These are phyloP conservation scores for Mycena galericulata DNA, from an alignment of 768 basidiomycete species.

Conservation along the genomic window DNA sequence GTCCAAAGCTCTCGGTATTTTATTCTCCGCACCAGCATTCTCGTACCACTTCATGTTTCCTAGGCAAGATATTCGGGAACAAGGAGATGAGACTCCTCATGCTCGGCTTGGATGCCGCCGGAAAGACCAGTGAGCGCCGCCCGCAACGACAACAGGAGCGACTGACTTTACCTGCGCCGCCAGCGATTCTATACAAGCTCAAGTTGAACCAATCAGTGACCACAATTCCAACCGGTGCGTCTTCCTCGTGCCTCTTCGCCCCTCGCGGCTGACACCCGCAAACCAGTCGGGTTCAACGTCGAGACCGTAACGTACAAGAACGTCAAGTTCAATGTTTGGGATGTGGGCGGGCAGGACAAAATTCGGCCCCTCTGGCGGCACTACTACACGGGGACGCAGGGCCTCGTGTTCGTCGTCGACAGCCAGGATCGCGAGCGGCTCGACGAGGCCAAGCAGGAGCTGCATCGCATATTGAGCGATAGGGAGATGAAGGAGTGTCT, in stretches of 20 bases:
- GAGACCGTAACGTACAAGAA: conserved; percentile 99
- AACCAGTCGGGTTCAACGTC: conserved; percentile 95
- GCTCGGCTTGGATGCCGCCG: conserved; percentile 97
- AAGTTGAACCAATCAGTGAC: conserved; percentile 99
- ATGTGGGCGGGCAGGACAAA: conserved; percentile 99
- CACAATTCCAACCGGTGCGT: conserved; percentile 93
- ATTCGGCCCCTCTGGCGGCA: conserved; percentile 98
- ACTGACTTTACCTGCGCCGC: conserved; percentile 24
- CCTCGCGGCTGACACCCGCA: conserved; percentile 9
- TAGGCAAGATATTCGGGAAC: conserved; percentile 96
- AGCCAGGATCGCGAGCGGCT: conserved; percentile 95
- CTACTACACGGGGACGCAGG: conserved; percentile 99
- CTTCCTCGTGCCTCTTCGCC: conserved; percentile 13
- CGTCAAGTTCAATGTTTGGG: conserved; percentile 95
- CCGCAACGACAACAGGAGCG: conserved; percentile 1
- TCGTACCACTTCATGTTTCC: conserved; percentile 28
- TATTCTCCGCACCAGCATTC: conserved; percentile 10
- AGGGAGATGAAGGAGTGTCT: conserved; percentile 98
- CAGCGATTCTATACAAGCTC: conserved; percentile 98
- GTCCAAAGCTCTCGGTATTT: conserved; percentile 83
- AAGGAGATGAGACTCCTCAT: conserved; percentile 99
- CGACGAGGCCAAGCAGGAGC: conserved; percentile 95
- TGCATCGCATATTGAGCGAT: conserved; percentile 95
- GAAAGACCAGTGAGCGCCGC: conserved; percentile 92
- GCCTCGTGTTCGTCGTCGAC: conserved; percentile 98